These are phyloP conservation scores for Ambrosiella cleistominuta DNA, from an alignment of 2,329 filamentous ascomycete species.

Conservation along the genomic window DNA sequence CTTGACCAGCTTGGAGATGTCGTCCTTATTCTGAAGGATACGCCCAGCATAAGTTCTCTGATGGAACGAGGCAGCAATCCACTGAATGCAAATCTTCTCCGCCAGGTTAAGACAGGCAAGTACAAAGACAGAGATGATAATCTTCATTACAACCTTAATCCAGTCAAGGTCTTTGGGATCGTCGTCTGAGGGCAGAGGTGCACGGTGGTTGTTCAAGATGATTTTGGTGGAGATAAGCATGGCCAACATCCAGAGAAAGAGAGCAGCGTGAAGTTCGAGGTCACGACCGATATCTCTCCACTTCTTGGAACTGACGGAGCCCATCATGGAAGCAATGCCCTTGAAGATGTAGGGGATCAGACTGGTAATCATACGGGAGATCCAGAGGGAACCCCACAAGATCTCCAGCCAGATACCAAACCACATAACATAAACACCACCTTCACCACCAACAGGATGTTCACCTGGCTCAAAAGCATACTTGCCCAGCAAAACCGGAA, in stretches of 20 bases:
- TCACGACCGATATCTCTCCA: constrained; percentile 80
- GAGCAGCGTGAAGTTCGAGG: constrained; percentile 65
- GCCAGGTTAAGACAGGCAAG: constrained; percentile 62
- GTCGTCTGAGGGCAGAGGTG: constrained; percentile 17
- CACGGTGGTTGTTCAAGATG: constrained; percentile 42
- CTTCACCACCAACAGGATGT: constrained; percentile 42
- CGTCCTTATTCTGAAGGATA: constrained; percentile 84
- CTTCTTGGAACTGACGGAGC: constrained; percentile 75
- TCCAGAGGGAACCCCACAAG: constrained; percentile 83
- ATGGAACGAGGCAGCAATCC: constrained; percentile 89
- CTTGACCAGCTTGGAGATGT: constrained; percentile 45
- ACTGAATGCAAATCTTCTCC: constrained; percentile 86
- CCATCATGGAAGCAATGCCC: constrained; percentile 49
- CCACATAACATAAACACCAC: constrained; percentile 68
- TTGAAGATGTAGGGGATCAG: constrained; percentile 31
- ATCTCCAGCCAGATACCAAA: constrained; percentile 93
- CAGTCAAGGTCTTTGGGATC: constrained; percentile 41
- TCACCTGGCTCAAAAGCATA: constrained; percentile 22
- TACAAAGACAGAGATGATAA: constrained; percentile 73
- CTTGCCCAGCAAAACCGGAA: constrained; percentile 29
- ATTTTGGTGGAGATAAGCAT: constrained; percentile 74
- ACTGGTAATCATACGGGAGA: constrained; percentile 38
- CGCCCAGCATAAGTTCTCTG: constrained; percentile 75
- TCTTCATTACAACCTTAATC: constrained; percentile 67
- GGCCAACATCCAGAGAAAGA: constrained; percentile 86